phyloP scores from a whole-genome alignment of 1,284 basidiomycete genomes.

The Amylostereum areolatum region DNA sequence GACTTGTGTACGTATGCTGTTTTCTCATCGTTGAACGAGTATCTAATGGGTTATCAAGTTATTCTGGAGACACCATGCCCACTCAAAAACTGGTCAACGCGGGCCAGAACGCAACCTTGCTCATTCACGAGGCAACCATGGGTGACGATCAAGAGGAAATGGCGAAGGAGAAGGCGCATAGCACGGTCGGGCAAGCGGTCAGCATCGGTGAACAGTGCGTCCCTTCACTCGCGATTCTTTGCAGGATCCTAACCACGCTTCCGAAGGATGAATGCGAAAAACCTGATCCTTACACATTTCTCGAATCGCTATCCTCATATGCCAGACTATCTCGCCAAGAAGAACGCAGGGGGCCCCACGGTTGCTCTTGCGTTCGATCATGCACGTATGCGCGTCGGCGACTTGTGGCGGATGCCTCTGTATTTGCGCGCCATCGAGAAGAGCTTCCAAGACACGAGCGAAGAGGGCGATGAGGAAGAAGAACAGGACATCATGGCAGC shows the following conservation, averaged over 20 bases:
- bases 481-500: conserved; percentile 18
- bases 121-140: conserved; percentile 95
- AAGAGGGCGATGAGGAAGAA: conserved; percentile 47
- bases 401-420: conserved; percentile 76
- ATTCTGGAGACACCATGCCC: conserved; percentile 88
- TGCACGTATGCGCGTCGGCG: conserved; percentile 62
- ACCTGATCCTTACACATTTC: conserved; percentile 90
- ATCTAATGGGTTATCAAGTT: conserved; percentile 32
- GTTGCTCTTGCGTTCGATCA: conserved; percentile 83
- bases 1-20: conserved; percentile 56
- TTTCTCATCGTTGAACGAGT: conserved; percentile 6
- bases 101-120: conserved; percentile 66
- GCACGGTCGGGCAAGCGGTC: conserved; percentile 86
- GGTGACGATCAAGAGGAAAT: conserved; percentile 70
- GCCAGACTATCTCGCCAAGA: conserved; percentile 30
- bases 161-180: conserved; percentile 79
- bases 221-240: background rate
- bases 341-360: conserved; percentile 20
- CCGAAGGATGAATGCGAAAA: conserved; percentile 74
- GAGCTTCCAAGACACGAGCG: conserved; percentile 53
- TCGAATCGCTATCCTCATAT: conserved; percentile 91
- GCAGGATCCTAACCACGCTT: background rate
- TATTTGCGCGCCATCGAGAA: conserved; percentile 72
- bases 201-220: conserved; percentile 64
- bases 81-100: conserved; percentile 61